Percentiles rank a stretch among this genome's conserved stretches.
Evolutionary conservation across 2,329 filamentous ascomycete species (phyloP).

Genomic region (Fusarium lyarnte): DNA sequence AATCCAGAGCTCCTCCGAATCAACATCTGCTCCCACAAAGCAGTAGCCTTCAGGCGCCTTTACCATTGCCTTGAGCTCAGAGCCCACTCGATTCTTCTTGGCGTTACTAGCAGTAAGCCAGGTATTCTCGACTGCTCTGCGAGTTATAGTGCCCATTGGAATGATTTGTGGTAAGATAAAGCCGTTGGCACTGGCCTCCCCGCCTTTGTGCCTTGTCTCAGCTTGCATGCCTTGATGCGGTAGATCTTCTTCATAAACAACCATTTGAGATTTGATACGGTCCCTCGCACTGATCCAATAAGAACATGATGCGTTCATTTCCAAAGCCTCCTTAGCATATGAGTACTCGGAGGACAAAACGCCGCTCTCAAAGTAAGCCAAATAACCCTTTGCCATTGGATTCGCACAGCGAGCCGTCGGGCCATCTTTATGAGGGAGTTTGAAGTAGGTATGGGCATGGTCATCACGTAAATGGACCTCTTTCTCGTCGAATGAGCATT

Average conservation of each 20-base stretch:
- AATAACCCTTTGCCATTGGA: slow-evolving; percentile 90
- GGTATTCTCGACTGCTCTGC: slow-evolving; percentile 94
- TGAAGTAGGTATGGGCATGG: slow-evolving; percentile 77
- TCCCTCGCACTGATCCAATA: slow-evolving; percentile 99
- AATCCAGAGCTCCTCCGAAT: slow-evolving; percentile 98
- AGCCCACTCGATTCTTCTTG: slow-evolving; percentile 94
- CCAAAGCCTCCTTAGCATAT: slow-evolving; percentile 92
- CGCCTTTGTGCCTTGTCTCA: slow-evolving; percentile 1
- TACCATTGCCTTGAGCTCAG: slow-evolving; percentile 97
- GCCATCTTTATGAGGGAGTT: slow-evolving; percentile 95
- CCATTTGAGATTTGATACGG: slow-evolving; percentile 93
- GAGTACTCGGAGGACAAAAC: slow-evolving; percentile 86
- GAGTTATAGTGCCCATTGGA: slow-evolving; percentile 97
- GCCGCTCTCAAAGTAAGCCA: slow-evolving; percentile 90
- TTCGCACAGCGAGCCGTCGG: slow-evolving; percentile 84
- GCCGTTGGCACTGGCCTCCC: slow-evolving; percentile 56
- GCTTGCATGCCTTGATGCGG: neutral
- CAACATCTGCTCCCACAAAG: slow-evolving; percentile 97
- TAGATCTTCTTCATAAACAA: slow-evolving; percentile 81
- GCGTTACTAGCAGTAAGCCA: slow-evolving; percentile 99
- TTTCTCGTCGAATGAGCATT: slow-evolving; percentile 83
- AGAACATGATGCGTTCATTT: slow-evolving; percentile 99
- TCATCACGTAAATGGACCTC: slow-evolving; percentile 74
- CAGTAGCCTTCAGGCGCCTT: slow-evolving; percentile 88
- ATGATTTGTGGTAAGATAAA: slow-evolving; percentile 96